A percentile compares a stretch with the other conserved stretches of the same genome.
Evolutionary conservation across 768 basidiomycete genomes (phyloP).

Genomic region (Kwoniella sp.): DNA sequence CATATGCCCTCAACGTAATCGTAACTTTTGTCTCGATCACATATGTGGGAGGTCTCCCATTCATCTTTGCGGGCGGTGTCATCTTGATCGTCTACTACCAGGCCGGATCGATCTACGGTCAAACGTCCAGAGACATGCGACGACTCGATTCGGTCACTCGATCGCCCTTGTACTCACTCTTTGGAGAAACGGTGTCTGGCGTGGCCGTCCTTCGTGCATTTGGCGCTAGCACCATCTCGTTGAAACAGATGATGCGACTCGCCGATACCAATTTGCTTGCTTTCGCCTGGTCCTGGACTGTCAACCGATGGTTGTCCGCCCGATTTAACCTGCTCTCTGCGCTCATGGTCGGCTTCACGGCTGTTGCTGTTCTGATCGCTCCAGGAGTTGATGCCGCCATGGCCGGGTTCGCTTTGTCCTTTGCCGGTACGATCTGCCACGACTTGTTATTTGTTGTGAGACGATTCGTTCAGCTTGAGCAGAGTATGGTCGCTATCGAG

Average conservation of each 20-base stretch:
- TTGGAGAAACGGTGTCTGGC: slow-evolving; percentile 62
- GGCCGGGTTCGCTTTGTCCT: slow-evolving; percentile 84
- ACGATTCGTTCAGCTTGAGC: slow-evolving; percentile 72
- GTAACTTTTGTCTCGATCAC: slow-evolving; percentile 76
- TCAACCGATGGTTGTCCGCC: slow-evolving; percentile 80
- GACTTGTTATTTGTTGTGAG: slow-evolving; percentile 65
- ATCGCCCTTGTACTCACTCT: slow-evolving; percentile 62
- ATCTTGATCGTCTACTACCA: slow-evolving; percentile 55
- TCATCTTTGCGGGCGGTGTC: slow-evolving; percentile 63
- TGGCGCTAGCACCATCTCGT: slow-evolving; percentile 63
- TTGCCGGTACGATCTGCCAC: slow-evolving; percentile 72
- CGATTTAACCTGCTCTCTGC: slow-evolving; percentile 82
- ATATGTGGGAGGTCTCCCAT: slow-evolving; percentile 74
- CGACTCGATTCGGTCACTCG: slow-evolving; percentile 59
- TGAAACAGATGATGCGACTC: slow-evolving; percentile 45
- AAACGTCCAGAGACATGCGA: slow-evolving; percentile 68
- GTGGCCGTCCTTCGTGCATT: slow-evolving; percentile 72
- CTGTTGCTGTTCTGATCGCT: slow-evolving; percentile 66
- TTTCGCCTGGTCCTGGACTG: slow-evolving; percentile 75
- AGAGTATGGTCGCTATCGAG: slow-evolving; percentile 82
- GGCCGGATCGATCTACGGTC: slow-evolving; percentile 66
- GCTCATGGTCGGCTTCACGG: slow-evolving; percentile 72
- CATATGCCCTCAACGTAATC: slow-evolving; percentile 68
- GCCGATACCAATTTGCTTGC: slow-evolving; percentile 46
- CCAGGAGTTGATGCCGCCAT: slow-evolving; percentile 75